Conservation (phyloP, 352 stramenopile species). For the Phytopythium boreale region DNA sequence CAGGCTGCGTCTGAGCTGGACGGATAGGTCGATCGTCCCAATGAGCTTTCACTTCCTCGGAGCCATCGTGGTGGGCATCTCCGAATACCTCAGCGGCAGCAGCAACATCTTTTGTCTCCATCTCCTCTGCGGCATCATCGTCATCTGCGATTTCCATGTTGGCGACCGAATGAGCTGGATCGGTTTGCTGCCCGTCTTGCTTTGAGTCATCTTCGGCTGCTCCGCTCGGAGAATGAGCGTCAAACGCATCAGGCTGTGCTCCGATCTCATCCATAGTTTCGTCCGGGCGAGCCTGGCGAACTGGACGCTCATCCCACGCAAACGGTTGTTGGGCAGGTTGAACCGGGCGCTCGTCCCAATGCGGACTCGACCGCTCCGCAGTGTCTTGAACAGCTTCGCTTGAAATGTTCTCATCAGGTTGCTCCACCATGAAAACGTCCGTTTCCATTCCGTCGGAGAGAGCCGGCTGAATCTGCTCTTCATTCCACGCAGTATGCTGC, state of each 20-base stretch:
- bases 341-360: background rate
- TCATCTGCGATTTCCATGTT: background rate
- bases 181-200: background rate
- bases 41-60: background rate
- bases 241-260: background rate
- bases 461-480: background rate
- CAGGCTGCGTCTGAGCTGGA: background rate
- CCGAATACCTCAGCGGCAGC: background rate
- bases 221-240: background rate
- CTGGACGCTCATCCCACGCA: conserved; percentile 10
- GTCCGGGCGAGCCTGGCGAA: background rate
- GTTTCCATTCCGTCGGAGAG: background rate
- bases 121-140: background rate
- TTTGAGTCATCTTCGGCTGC: background rate
- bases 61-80: background rate
- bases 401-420: background rate
- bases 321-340: background rate
- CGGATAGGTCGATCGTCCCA: background rate
- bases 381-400: background rate
- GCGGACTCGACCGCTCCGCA: background rate
- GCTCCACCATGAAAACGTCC: background rate
- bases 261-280: background rate
- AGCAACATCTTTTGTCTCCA: background rate
- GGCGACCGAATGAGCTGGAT: background rate
- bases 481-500: background rate